Evolutionary conservation across 176 grass and related monocot species (phyloP).

Genomic region (Triticum turgidum): DNA sequence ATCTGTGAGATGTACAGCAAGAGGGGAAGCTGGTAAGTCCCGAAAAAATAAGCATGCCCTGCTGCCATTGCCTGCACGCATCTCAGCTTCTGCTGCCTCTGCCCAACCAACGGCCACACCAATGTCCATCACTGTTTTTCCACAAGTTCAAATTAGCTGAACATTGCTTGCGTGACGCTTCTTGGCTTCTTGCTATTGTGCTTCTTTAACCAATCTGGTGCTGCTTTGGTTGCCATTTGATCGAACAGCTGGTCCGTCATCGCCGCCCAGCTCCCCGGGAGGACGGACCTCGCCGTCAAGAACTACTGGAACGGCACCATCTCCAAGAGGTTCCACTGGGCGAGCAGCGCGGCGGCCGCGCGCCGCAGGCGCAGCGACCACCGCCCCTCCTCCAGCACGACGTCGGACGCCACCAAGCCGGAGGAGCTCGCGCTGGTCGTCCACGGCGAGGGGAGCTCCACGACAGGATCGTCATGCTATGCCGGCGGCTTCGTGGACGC

Average conservation of each 20-base stretch:
- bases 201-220: background rate
- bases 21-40: slow-evolving; percentile 44
- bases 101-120: background rate
- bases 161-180: background rate
- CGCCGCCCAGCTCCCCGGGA: slow-evolving; percentile 43
- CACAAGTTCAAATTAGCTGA: background rate
- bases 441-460: slow-evolving; percentile 31
- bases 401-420: slow-evolving; percentile 25
- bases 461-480: slow-evolving; percentile 6
- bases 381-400: slow-evolving; percentile 13
- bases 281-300: slow-evolving; percentile 59
- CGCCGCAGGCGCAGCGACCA: background rate
- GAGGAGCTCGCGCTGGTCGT: slow-evolving; percentile 1
- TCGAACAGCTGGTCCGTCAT: slow-evolving; percentile 52
- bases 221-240: background rate
- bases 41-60: background rate
- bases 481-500: background rate
- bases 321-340: slow-evolving; percentile 39
- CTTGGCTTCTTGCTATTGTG: background rate
- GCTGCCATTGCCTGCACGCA: background rate
- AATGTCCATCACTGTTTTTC: background rate
- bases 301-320: slow-evolving; percentile 69
- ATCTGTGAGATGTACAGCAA: slow-evolving; percentile 47
- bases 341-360: background rate
- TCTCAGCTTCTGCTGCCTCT: background rate